A percentile compares a stretch with the other conserved stretches of the same genome.
Evolutionary conservation across 2,329 filamentous ascomycete genomes (phyloP).

Genomic region (Ceratocystis smalleyi): DNA sequence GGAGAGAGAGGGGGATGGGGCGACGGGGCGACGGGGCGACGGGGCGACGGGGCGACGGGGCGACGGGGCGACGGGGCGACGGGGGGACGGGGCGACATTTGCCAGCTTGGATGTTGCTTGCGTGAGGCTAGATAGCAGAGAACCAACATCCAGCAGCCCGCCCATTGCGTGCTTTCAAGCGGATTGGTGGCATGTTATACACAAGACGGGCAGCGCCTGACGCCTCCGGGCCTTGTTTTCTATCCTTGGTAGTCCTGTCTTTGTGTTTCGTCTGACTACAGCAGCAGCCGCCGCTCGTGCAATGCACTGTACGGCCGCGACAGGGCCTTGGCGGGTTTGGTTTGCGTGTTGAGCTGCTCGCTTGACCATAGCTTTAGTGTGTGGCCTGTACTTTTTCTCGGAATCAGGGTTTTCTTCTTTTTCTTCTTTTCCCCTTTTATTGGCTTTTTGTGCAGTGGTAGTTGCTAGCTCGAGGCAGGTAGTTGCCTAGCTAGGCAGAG

Average conservation of each 20-base stretch:
- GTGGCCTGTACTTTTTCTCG: background rate
- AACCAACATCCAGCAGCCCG: background rate
- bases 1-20: background rate
- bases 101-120: background rate
- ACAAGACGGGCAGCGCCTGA: too few species aligned
- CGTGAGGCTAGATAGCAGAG: background rate
- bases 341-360: background rate
- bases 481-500: too few species aligned
- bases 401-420: background rate
- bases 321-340: background rate
- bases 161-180: too few species aligned
- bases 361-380: background rate
- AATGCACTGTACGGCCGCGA: background rate
- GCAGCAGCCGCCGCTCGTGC: background rate
- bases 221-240: too few species aligned
- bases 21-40: background rate
- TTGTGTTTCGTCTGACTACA: background rate
- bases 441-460: too few species aligned
- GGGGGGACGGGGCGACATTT: background rate
- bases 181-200: too few species aligned
- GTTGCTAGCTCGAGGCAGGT: too few species aligned
- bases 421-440: too few species aligned
- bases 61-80: background rate
- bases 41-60: background rate
- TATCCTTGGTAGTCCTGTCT: background rate